Base-by-base conservation (phyloP, 495 filamentous ascomycete genomes). In the Tuber melanosporum region DNA sequence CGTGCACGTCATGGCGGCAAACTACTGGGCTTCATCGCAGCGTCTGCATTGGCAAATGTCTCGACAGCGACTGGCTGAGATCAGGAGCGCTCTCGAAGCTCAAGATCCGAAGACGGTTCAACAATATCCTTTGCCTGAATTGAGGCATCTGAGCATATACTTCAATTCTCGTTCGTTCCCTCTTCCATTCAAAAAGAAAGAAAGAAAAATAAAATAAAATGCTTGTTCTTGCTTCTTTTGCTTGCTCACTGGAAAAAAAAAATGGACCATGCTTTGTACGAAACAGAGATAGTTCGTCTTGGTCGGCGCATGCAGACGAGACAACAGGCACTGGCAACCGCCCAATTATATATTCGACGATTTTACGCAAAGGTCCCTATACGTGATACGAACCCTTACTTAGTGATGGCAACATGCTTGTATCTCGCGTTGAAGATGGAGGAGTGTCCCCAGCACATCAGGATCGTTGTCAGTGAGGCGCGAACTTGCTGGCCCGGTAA, bases 391-490 rank as follows among this genome's bases (percentile, higher is more conserved):
- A 99, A 98, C 80, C 95, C 95, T 22, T 97, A 96, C 85, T 90
- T 98, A 22, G 88, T 98, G 71, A 87, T 97, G 77, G 90, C 93
- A 43, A 98, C 95, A 7, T 93, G 95, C 42, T 86, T 98, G 77
- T 99, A 99, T 85, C 87, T 99, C 47, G 95, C 96, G 71, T 97
- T 94, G 86, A 99, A 99, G 85, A 97, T 97, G 92, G 95, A 99
- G 84, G 95, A 99, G 85, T 95, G 91, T 78, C 96, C 95, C 43
- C 94, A 97, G 84, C 96, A 99, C 84, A 98, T 99, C 77, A 89
- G 95, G 46, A 88, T 94, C 72, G 89, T 99, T 69, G 90, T 94
- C 3, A 90, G 88, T 8, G 95, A 99, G 84, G 93, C 94, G 7
- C 89, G 93, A n/a, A 88, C 89, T 71, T 86, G 94, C 66, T 99